Evolutionary conservation across 2,329 filamentous ascomycete species (phyloP), one percentile per base, ranked within the genome.

Genomic region (Penicillium aurantiogriseum): DNA sequence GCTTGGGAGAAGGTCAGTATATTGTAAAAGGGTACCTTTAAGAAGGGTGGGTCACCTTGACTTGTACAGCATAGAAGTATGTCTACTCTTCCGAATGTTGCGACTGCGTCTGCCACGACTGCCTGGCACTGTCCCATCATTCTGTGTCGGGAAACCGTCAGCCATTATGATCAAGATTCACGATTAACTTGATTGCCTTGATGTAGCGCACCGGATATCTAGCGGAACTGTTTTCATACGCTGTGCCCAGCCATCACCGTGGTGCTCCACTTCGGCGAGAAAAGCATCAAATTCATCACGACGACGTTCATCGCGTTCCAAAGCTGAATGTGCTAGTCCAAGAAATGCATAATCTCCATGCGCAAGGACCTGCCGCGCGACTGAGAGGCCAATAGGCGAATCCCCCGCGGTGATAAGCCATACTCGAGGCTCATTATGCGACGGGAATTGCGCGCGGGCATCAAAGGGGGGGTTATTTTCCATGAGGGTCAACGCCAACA

Each of bases 341-440:
- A 91, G 89, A 47, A 93, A 88, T 46, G 96, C 89, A 72, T 89
- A 92, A 75, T 97, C 94, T 48, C 94, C 93, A 75, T 97, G 92
- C n/a, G 86, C 85, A 47, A 97, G 87, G 43, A 96, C 82, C 67
- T 91, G 85, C 54, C 89, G 86, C 53, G 91, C 89, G 57, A 97
- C 83, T 45, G 90, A 88, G 59, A 96, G 89, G 53, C 88, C 88
- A 62, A 97, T 84, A 13, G 93, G 91, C 36, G 91, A 93, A 59
- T 93, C 85, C 35, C 91, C 90, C 58, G 90, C 88, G 11, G 92
- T 96, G 63, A 99, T 80, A 71, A 99, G 87, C 94, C 94, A 97
- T 69, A 93, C 91, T 69, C 93, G 88, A 50, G 92, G 92, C 49
- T 81, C 81, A 70, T 82, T 81, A 73, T 86, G 84, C 31, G 80